phyloP scores from a whole-genome alignment of 768 basidiomycete species.

The Gymnopilus junonius region DNA sequence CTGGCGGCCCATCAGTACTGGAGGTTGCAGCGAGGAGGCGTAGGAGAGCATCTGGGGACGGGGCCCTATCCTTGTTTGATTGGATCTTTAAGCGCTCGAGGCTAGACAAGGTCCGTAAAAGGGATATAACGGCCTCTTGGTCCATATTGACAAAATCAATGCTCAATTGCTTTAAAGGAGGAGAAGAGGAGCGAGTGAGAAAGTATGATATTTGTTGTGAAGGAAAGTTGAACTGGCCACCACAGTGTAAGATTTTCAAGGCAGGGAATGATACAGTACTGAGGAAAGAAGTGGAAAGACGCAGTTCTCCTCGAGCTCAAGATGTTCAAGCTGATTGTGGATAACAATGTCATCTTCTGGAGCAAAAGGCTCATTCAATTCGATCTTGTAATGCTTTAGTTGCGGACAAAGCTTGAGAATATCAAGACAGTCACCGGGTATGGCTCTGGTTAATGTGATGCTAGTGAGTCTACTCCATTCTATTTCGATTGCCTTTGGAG shows the following conservation, averaged over 20 bases:
- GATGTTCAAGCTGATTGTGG: not conserved
- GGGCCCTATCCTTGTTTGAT: not conserved
- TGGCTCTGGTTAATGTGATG: not conserved
- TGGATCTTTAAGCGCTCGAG: not conserved
- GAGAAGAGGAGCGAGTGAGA: not conserved
- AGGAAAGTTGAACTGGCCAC: not conserved
- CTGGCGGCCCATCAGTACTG: not conserved
- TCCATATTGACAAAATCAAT: not conserved
- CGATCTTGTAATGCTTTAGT: not conserved
- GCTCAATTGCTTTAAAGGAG: not conserved
- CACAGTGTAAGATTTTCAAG: not conserved
- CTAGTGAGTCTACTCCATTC: not conserved
- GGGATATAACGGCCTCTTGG: not conserved
- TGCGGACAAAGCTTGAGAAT: not conserved
- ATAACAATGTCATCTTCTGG: not conserved
- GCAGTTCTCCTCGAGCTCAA: not conserved
- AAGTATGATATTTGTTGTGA: not conserved
- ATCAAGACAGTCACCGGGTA: not conserved
- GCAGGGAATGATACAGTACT: not conserved
- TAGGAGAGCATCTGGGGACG: not conserved
- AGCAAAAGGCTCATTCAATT: not conserved
- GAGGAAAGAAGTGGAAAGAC: not conserved
- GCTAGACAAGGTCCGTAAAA: not conserved
- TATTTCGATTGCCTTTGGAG: not conserved
- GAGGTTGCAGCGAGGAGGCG: not conserved